A percentile compares a stretch with the other conserved stretches of the same genome.
Evolutionary conservation across 352 stramenopile species (phyloP).

Genomic region (Phytopythium aichiense): DNA sequence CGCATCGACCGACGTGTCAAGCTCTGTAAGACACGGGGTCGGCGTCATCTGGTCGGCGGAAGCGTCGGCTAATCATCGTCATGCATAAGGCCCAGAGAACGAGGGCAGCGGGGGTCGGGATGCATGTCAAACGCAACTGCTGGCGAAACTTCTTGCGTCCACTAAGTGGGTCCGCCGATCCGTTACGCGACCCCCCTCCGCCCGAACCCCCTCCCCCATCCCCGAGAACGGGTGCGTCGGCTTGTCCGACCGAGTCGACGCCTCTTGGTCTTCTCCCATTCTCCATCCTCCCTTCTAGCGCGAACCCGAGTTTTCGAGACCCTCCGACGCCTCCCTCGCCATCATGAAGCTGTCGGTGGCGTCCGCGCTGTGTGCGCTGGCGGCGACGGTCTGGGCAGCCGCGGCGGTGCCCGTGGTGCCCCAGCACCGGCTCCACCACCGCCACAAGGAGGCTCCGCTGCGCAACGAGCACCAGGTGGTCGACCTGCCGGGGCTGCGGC

Average conservation of each 20-base stretch:
- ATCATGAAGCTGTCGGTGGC: constrained; percentile 14
- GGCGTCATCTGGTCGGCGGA: not conserved
- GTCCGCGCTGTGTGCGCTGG: constrained; percentile 14
- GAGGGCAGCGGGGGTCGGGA: not conserved
- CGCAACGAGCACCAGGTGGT: constrained; percentile 39
- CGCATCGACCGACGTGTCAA: not conserved
- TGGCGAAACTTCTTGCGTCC: not conserved
- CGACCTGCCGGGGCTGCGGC: constrained; percentile 44
- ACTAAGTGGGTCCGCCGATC: constrained; percentile 13
- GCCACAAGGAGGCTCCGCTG: constrained; percentile 1
- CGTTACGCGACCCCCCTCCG: constrained; percentile 9
- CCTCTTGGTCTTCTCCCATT: not conserved
- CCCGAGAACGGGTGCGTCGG: not conserved
- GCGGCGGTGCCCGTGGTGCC: not conserved
- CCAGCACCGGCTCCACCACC: not conserved
- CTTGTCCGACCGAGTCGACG: not conserved
- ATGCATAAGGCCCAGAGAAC: not conserved
- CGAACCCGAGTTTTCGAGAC: not conserved
- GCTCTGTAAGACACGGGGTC: not conserved
- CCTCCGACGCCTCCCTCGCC: not conserved
- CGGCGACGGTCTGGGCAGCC: constrained; percentile 7
- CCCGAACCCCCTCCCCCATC: constrained; percentile 2
- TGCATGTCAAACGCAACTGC: not conserved
- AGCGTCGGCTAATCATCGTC: not conserved
- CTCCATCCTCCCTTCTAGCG: not conserved